A percentile compares a stretch with the other conserved stretches of the same genome.
Evolutionary conservation across 192 early-diverging fungal genomes (phyloP).

Genomic region (Thoreauomyces humboldtii): DNA sequence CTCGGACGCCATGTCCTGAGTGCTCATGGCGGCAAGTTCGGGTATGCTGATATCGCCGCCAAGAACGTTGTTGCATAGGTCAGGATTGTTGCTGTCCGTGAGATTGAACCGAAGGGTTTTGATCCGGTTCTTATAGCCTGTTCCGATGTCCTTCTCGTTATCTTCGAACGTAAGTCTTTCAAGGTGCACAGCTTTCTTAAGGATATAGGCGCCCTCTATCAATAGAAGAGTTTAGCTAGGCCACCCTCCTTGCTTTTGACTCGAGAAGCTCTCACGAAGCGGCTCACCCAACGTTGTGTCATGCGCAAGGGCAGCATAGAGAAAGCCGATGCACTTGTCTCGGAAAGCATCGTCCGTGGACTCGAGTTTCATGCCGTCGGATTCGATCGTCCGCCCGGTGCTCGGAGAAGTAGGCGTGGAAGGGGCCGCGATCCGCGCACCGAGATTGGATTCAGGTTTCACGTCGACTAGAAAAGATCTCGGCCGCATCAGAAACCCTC

Average conservation of each 20-base stretch:
- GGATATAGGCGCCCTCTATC: slow-evolving; percentile 18
- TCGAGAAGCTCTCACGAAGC: too few species aligned
- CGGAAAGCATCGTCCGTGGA: slow-evolving; percentile 63
- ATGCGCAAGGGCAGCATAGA: slow-evolving; percentile 74
- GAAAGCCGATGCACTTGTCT: slow-evolving; percentile 76
- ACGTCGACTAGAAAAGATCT: not conserved
- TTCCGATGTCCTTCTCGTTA: not conserved
- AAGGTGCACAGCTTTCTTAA: slow-evolving; percentile 26
- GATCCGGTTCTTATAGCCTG: slow-evolving; percentile 68
- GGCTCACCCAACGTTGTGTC: slow-evolving; percentile 17
- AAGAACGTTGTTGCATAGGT: slow-evolving; percentile 65
- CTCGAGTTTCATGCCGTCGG: slow-evolving; percentile 53
- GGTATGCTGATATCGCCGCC: slow-evolving; percentile 63
- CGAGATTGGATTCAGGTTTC: not conserved
- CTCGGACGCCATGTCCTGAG: slow-evolving; percentile 91
- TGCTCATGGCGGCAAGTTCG: slow-evolving; percentile 75
- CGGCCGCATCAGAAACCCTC: too few species aligned
- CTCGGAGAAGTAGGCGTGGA: slow-evolving; percentile 11
- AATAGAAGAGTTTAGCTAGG: too few species aligned
- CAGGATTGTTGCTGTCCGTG: slow-evolving; percentile 67
- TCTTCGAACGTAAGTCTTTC: slow-evolving; percentile 8
- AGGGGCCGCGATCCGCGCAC: too few species aligned
- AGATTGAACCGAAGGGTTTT: slow-evolving; percentile 78
- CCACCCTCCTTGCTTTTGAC: too few species aligned
- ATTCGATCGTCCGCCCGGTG: slow-evolving; percentile 52